A percentile compares a stretch with the other conserved stretches of the same genome.
These are phyloP conservation scores for Camellia lanceoleosa DNA, from an alignment of 148 eudicot species.

Conservation along the genomic window DNA sequence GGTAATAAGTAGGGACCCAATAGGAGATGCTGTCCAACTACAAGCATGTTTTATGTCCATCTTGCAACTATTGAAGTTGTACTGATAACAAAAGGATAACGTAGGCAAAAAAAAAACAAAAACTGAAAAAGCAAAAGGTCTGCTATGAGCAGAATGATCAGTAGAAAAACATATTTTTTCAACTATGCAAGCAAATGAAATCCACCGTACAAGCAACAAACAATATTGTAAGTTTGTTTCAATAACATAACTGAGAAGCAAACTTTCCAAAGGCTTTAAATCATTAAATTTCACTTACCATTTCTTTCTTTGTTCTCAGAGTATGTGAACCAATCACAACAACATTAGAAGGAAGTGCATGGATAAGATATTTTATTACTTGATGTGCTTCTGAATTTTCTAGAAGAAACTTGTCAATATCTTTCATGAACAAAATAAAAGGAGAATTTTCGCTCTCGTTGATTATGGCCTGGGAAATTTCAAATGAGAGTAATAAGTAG, in stretches of 20 bases:
- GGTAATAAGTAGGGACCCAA: no score
- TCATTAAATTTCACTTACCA: constrained; percentile 33
- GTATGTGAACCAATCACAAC: constrained; percentile 64
- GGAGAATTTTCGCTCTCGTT: constrained; percentile 58
- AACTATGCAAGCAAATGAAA: background rate
- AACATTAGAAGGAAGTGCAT: constrained; percentile 63
- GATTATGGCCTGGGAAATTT: constrained; percentile 31
- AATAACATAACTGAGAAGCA: background rate
- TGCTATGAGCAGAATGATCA: no score
- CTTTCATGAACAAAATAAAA: constrained; percentile 75
- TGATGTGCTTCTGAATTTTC: constrained; percentile 65
- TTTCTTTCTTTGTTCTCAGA: no score
- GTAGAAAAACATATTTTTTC: background rate
- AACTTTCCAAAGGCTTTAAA: background rate
- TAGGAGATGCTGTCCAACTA: no score
- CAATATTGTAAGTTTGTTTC: background rate
- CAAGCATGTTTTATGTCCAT: no score
- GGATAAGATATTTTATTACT: constrained; percentile 51
- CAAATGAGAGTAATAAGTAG: background rate
- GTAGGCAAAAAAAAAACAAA: no score
- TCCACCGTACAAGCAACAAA: background rate
- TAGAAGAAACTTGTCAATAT: constrained; percentile 71
- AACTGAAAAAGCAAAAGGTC: no score
- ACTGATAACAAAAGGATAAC: no score
- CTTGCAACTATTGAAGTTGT: no score